These are phyloP conservation scores for Murraya paniculata DNA, from an alignment of 345 rosid genomes.

Conservation along the genomic window DNA sequence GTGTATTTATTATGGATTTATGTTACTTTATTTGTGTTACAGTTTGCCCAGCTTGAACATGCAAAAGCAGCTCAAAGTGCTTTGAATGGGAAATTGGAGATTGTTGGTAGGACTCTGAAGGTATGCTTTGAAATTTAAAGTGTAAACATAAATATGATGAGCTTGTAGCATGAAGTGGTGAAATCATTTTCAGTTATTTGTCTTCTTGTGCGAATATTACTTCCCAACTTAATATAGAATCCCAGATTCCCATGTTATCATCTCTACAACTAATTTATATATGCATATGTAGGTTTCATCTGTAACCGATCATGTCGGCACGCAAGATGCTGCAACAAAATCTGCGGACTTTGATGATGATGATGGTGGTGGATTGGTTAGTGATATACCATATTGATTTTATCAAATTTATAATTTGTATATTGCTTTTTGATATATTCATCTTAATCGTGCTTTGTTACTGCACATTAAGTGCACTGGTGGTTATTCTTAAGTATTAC, in stretches of 20 bases:
- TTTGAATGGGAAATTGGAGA: slow-evolving; percentile 88
- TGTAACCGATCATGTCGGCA: slow-evolving; percentile 79
- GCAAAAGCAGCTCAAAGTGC: slow-evolving; percentile 85
- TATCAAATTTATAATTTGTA: not conserved
- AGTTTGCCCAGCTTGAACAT: slow-evolving; percentile 93
- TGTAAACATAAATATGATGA: not conserved
- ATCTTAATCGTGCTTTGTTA: not conserved
- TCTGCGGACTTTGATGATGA: slow-evolving; percentile 96
- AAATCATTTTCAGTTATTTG: not conserved
- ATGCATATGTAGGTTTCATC: slow-evolving; percentile 62
- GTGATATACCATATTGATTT: slow-evolving; percentile 18
- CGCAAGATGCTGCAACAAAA: slow-evolving; percentile 70
- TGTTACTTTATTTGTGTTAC: slow-evolving; percentile 16
- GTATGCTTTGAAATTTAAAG: slow-evolving; percentile 32
- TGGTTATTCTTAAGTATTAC: slow-evolving; percentile 1
- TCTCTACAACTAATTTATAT: slow-evolving; percentile 10
- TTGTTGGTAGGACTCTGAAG: slow-evolving; percentile 86
- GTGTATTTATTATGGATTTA: not conserved
- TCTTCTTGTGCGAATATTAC: not conserved
- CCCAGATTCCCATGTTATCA: not conserved
- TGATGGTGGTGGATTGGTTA: slow-evolving; percentile 94
- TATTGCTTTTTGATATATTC: not conserved
- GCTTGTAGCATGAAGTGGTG: not conserved
- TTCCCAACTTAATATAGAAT: not conserved
- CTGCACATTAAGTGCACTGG: not conserved